Percentiles rank a stretch among this genome's conserved stretches.
Evolutionary conservation across 306 rosid genomes (phyloP).

Genomic region (Fragaria iinumae): DNA sequence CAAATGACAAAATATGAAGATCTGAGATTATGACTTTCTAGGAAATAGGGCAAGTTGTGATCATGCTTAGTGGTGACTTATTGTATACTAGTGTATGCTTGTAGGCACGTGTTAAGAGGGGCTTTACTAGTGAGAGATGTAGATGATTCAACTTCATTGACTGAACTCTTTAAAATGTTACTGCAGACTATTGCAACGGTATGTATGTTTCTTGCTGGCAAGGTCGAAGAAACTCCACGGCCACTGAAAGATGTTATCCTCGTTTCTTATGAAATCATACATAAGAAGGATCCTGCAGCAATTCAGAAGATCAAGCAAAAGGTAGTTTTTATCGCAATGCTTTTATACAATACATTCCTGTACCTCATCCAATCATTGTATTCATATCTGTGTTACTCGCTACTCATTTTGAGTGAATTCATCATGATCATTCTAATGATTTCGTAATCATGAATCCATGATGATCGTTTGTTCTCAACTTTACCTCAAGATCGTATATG

Average conservation of each 20-base stretch:
- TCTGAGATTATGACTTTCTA: neutral
- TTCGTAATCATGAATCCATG: slow-evolving; percentile 5
- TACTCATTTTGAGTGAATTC: neutral
- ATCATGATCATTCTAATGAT: neutral
- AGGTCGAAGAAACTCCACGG: slow-evolving; percentile 99
- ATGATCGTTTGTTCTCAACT: neutral
- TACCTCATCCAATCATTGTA: neutral
- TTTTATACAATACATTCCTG: neutral
- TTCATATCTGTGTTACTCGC: neutral
- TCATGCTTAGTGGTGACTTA: neutral
- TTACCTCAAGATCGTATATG: neutral
- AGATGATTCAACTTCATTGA: slow-evolving; percentile 18
- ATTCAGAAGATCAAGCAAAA: slow-evolving; percentile 88
- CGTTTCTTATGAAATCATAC: slow-evolving; percentile 86
- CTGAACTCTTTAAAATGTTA: slow-evolving; percentile 34
- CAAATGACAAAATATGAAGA: neutral
- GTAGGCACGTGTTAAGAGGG: neutral
- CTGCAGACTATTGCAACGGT: slow-evolving; percentile 92
- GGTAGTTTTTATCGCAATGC: slow-evolving; percentile 44
- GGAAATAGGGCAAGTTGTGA: neutral
- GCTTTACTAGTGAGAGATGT: neutral
- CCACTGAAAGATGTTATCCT: slow-evolving; percentile 92
- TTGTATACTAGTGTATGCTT: neutral
- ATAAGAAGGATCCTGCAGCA: slow-evolving; percentile 91
- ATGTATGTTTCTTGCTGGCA: slow-evolving; percentile 99